A percentile compares a stretch with the other conserved stretches of the same genome.
These are phyloP conservation scores for Panicum miliaceum DNA, from an alignment of 176 grass and related monocot species.

Conservation along the genomic window DNA sequence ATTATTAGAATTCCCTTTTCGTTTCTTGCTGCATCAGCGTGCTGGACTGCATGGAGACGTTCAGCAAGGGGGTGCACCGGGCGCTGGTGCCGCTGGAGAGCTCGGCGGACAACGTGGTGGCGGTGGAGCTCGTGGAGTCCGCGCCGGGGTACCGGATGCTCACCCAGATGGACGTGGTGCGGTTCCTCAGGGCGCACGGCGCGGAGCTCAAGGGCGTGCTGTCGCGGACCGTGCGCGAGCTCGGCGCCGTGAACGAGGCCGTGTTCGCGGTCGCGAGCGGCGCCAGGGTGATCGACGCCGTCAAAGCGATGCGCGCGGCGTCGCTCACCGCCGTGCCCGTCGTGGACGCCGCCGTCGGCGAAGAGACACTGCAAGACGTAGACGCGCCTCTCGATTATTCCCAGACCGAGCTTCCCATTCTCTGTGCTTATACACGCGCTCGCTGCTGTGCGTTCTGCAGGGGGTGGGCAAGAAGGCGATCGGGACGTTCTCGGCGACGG, in stretches of 20 bases:
- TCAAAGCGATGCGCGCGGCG: slow-evolving; percentile 70
- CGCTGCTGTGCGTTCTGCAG: slow-evolving; percentile 26
- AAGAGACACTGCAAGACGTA: slow-evolving; percentile 56
- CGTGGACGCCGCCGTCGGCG: slow-evolving; percentile 39
- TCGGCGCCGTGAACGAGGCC: slow-evolving; percentile 66
- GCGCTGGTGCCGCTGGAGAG: slow-evolving; percentile 86
- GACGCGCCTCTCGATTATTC: too few relatives aligned
- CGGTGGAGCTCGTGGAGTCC: slow-evolving; percentile 73
- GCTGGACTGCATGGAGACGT: slow-evolving; percentile 92
- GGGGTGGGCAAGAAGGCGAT: slow-evolving; percentile 67
- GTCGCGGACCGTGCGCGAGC: slow-evolving; percentile 52
- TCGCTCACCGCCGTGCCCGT: slow-evolving; percentile 82
- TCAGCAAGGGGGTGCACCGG: slow-evolving; percentile 88
- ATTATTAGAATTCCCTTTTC: too few relatives aligned
- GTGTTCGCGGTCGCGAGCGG: slow-evolving; percentile 54
- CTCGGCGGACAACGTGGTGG: slow-evolving; percentile 44
- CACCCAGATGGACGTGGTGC: slow-evolving; percentile 86
- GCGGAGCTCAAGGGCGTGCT: slow-evolving; percentile 58
- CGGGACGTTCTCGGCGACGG: slow-evolving; percentile 82
- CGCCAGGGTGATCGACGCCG: slow-evolving; percentile 62
- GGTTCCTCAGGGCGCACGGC: slow-evolving; percentile 56
- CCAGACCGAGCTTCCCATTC: too few relatives aligned
- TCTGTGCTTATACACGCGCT: background rate
- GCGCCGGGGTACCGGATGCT: slow-evolving; percentile 82
- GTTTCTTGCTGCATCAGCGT: slow-evolving; percentile 44